phyloP scores from a whole-genome alignment of 495 filamentous ascomycete genomes.

The Talaromyces stipitatus region DNA sequence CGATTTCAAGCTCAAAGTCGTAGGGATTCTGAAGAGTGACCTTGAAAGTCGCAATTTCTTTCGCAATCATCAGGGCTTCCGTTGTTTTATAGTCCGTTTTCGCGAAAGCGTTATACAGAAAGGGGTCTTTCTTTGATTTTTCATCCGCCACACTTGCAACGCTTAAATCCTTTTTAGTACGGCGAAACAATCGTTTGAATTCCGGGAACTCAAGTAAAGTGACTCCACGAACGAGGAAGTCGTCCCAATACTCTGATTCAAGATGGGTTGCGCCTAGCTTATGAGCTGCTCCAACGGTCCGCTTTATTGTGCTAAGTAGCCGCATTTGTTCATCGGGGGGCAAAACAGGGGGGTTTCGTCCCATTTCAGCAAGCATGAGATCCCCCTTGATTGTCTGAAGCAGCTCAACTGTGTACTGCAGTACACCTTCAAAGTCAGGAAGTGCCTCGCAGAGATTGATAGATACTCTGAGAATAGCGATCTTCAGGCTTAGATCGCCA shows the following conservation, averaged over 20 bases:
- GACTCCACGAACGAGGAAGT: constrained; percentile 81
- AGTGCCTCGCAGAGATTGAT: constrained; percentile 90
- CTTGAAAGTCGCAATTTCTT: constrained; percentile 66
- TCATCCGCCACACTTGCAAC: constrained; percentile 44
- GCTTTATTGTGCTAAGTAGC: constrained; percentile 71
- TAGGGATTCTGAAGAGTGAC: constrained; percentile 89
- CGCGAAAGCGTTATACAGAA: constrained; percentile 86
- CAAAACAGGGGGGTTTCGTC: constrained; percentile 50
- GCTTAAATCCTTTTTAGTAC: constrained; percentile 62
- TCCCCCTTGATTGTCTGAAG: constrained; percentile 69
- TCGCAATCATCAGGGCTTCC: constrained; percentile 65
- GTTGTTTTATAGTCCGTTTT: constrained; percentile 53
- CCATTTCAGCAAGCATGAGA: constrained; percentile 53
- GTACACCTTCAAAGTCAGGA: constrained; percentile 81
- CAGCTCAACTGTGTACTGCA: constrained; percentile 77
- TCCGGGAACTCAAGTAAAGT: constrained; percentile 50
- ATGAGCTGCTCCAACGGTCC: constrained; percentile 67
- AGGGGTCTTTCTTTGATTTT: constrained; percentile 63
- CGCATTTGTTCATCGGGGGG: constrained; percentile 77
- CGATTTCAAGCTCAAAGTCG: constrained; percentile 85
- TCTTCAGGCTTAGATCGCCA: constrained; percentile 56
- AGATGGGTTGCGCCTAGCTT: constrained; percentile 62
- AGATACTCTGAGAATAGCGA: constrained; percentile 74
- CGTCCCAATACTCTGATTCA: constrained; percentile 90
- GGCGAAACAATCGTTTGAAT: constrained; percentile 56